A percentile compares a stretch with the other conserved stretches of the same genome.
phyloP scores from a whole-genome alignment of 257 asterid genomes.

The Agastache rugosa region DNA sequence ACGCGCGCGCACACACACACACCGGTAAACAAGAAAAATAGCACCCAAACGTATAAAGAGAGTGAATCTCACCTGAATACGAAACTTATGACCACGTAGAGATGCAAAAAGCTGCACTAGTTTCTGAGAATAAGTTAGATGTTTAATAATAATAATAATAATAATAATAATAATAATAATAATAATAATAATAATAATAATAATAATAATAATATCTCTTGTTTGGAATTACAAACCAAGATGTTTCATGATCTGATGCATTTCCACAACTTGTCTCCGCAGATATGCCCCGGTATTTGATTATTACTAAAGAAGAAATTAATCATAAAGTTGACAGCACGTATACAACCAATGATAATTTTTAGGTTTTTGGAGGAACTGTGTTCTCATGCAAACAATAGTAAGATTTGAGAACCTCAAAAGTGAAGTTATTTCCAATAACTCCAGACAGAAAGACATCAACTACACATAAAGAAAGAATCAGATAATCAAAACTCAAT shows the following conservation, averaged over 20 bases:
- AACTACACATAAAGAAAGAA: neutral
- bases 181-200: too few species aligned
- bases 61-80: neutral
- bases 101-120: conserved; percentile 2
- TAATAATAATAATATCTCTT: neutral
- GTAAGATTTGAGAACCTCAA: neutral
- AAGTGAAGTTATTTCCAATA: neutral
- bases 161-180: neutral
- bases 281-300: neutral
- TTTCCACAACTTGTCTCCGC: neutral
- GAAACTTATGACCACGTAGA: neutral
- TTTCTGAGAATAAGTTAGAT: conserved; percentile 14
- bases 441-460: conserved; percentile 1
- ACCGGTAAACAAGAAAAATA: neutral
- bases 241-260: neutral
- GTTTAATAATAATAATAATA: too few species aligned
- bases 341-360: neutral
- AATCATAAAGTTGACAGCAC: neutral
- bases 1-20: neutral
- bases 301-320: neutral
- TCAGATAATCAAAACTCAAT: neutral
- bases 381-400: neutral
- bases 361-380: neutral
- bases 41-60: neutral
- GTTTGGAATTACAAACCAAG: neutral